Evolutionary conservation across 495 filamentous ascomycete genomes (phyloP).

Genomic region (Cladorrhinum samala): DNA sequence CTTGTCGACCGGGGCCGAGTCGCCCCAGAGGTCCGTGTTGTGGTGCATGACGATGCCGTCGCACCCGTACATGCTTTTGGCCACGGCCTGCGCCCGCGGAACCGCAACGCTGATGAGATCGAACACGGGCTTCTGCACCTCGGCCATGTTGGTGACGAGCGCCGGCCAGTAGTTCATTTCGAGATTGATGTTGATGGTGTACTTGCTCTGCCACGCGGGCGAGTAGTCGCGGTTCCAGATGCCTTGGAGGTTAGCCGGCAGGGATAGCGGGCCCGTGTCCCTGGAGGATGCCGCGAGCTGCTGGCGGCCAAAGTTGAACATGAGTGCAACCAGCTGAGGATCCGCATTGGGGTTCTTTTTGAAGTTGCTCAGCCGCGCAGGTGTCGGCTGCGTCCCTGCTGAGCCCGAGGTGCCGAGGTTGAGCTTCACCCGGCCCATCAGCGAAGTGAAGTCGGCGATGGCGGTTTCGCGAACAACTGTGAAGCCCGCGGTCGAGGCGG

Average conservation of each 20-base stretch:
- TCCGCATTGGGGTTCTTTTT: conserved; percentile 13
- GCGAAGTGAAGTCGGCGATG: conserved; percentile 14
- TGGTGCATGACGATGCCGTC: conserved; percentile 44
- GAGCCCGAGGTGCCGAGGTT: conserved; percentile 21
- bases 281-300: neutral
- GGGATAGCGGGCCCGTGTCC: conserved; percentile 10
- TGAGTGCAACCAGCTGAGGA: conserved; percentile 35
- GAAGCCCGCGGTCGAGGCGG: conserved; percentile 10
- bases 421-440: conserved; percentile 33
- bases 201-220: conserved; percentile 50
- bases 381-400: neutral
- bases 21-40: conserved; percentile 47
- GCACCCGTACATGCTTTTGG: conserved; percentile 46
- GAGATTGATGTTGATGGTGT: conserved; percentile 54
- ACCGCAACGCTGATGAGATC: conserved; percentile 37
- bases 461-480: conserved; percentile 12
- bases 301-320: conserved; percentile 45
- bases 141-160: conserved; percentile 37
- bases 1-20: conserved; percentile 40
- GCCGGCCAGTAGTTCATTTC: conserved; percentile 59
- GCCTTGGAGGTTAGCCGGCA: conserved; percentile 55
- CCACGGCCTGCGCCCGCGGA: conserved; percentile 33
- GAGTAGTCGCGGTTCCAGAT: conserved; percentile 49
- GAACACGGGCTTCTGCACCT: conserved; percentile 32
- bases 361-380: neutral